Base-by-base conservation (phyloP, 1,284 basidiomycete genomes). In the Cryptococcus neoformans region DNA sequence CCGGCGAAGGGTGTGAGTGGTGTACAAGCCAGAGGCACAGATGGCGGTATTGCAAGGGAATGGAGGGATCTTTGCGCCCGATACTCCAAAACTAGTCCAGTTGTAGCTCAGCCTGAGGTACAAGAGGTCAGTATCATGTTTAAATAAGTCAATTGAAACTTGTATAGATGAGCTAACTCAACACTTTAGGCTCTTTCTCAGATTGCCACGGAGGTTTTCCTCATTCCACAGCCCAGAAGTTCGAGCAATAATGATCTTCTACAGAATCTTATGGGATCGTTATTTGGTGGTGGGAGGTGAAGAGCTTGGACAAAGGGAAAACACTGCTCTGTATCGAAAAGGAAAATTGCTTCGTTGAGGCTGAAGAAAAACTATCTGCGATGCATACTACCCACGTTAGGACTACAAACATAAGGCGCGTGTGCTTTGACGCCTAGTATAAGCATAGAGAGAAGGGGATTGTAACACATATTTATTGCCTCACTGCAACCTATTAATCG, bases 61-160 rank as follows among this genome's bases (percentile, higher is more conserved):
- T 94, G 91, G 91, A 81, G 91, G 40, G 81, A 87, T 44, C 80
- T 94, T 48, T 89, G 88, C 60, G 86, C 87, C 47, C 87, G 89
- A 14, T 93, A 92, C 73, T 85, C 62, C 39, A 64, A 69, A 36
- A 41, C 63, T 11, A 65, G 59, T 65, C 85, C 85, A 1, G 62
- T 86, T 37, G 72, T 92, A 44, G 83, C 84, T 12, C 78, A 81
- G 54, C 82, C 80, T 28, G 88, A 89, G 64, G 85, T 92, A n/a
- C 83, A 88, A 58, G 84, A 83, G 79, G 90, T 91, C 72, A 62
- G 84, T 79, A 37, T 7, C 17, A 37, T 7, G 8, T 11, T 21
- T 47, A 36, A 47, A 16, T 49, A 34, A 21, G 4, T 44, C n/a
- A 17, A 53, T 21, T 54, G 53, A 45, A n/a, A n/a, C n/a, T n/a